Conservation (phyloP, 768 basidiomycete species). For the Tulasnella sp. region DNA sequence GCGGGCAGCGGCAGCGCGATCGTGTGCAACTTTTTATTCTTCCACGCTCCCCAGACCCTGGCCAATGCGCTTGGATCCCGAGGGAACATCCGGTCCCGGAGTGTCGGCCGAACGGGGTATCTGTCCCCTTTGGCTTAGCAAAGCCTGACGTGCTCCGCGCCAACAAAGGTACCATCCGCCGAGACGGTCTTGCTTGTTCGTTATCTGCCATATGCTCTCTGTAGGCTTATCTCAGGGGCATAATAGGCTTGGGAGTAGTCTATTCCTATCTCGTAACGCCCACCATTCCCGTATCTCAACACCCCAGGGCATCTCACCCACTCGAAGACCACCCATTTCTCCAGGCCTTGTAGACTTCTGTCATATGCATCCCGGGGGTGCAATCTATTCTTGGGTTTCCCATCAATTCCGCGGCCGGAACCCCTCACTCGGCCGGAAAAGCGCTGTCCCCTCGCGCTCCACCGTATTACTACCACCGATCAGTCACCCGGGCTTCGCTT, state of each 20-base stretch:
- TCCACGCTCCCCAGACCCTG: background rate
- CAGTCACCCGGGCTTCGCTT: background rate
- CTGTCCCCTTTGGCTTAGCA: background rate
- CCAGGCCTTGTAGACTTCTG: background rate
- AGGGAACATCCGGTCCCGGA: background rate
- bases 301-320: background rate
- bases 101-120: background rate
- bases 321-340: background rate
- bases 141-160: background rate
- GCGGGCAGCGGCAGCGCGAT: background rate
- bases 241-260: constrained; percentile 2
- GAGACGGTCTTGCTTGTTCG: background rate
- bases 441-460: background rate
- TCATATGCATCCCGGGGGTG: background rate
- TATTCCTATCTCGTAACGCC: background rate
- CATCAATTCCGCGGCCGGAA: background rate
- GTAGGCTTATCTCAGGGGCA: background rate
- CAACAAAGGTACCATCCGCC: background rate
- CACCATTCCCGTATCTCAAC: background rate
- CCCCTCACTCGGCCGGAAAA: background rate
- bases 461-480: background rate
- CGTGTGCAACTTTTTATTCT: background rate
- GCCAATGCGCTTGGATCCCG: background rate
- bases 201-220: background rate
- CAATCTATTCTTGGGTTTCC: background rate